Conservation (phyloP, 495 filamentous ascomycete genomes). For the Tirmania nivea region DNA sequence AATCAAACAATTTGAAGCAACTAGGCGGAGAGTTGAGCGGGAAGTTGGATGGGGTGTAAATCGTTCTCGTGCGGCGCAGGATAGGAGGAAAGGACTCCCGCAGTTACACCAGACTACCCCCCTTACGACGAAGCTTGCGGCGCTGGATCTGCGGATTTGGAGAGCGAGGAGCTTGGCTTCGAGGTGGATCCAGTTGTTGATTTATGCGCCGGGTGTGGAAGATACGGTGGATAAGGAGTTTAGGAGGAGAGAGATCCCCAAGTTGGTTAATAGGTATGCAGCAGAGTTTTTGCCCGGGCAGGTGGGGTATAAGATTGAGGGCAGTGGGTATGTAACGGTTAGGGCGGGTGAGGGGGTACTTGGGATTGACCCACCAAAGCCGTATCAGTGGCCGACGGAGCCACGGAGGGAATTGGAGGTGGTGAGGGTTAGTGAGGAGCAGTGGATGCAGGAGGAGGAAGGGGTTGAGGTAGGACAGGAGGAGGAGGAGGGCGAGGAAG, state of each 20-base stretch:
- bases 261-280: too few relatives aligned
- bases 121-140: constrained; percentile 1
- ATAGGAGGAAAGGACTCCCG: not conserved
- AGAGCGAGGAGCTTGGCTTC: constrained; percentile 12
- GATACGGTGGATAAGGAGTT: too few relatives aligned
- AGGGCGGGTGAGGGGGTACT: constrained; percentile 1
- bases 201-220: not conserved
- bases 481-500: not conserved
- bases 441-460: too few relatives aligned
- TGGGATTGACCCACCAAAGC: too few relatives aligned
- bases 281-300: constrained; percentile 2
- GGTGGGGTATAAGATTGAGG: constrained; percentile 4
- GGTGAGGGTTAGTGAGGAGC: too few relatives aligned
- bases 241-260: too few relatives aligned
- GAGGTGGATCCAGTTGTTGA: constrained; percentile 15
- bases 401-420: too few relatives aligned
- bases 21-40: not conserved
- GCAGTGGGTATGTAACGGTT: constrained; percentile 13
- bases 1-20: not conserved
- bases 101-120: not conserved
- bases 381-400: too few relatives aligned
- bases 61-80: too few relatives aligned
- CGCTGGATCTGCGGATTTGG: constrained; percentile 1
- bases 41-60: not conserved
- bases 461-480: not conserved